Evolutionary conservation across 2,329 filamentous ascomycete species (phyloP), one percentile per base, ranked within the genome.

Genomic region (Aspergillus neoniger): DNA sequence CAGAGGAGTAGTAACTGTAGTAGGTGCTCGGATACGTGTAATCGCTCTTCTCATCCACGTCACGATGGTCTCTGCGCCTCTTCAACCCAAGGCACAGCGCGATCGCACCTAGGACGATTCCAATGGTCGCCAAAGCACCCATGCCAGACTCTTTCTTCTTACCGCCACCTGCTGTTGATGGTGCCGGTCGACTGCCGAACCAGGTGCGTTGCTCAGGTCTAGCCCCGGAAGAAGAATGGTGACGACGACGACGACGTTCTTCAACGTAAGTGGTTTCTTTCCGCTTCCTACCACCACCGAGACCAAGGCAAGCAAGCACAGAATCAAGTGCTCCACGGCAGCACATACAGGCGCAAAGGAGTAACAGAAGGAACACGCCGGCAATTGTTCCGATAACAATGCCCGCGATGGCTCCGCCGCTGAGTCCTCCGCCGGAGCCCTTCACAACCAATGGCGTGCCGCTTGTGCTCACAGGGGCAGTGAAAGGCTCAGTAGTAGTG

Each of bases 301-400:
- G 66, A 14, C 80, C 79, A 28, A 81, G 73, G n/a, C 79, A 72
- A 41, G 72, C 77, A 25, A 80, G 68, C 4, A 81, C 55, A 6
- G 72, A 72, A 32, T 79, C 74, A 23, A 81, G 57, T 28, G 74
- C 66, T 10, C 77, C 75, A 47, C 74, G 78, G 62, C 77, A 76
- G 61, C 80, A 81, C 62, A 76, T 68, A 65, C 76, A 81, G 55
- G 73, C 70, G 64, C 78, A 80, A 23, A 82, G 63, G 21, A 82
- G 70, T 23, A 82, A 65, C 39, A 82, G 67, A 12, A 82, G 65
- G 51, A 81, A 69, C 10, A 80, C 74, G 53, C 79, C 81, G 1
- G 74, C 74, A 57, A 82, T 75, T 17, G 77, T 76, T 43, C 81
- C 81, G 56, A 83, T 80, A 58, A 83, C 81, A 53, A 83, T 83